Conservation (phyloP, 2,329 filamentous ascomycete species). For the Aspergillus viridinutans region DNA sequence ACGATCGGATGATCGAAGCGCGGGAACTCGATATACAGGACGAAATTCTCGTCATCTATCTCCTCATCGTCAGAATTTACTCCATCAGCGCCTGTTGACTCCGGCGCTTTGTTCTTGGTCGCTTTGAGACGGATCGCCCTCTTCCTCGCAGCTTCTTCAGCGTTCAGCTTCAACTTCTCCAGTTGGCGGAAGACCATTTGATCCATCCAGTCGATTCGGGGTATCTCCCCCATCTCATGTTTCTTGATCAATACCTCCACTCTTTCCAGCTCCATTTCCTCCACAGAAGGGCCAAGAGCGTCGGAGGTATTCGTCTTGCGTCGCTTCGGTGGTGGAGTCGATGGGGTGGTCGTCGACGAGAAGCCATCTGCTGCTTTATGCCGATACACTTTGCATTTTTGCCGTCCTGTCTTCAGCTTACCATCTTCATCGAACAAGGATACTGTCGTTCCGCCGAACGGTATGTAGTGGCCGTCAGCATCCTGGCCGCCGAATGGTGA, state of each 20-base stretch:
- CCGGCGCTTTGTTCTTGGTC: conserved; percentile 22
- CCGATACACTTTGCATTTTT: conserved; percentile 84
- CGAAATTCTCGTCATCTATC: conserved; percentile 62
- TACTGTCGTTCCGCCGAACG: conserved; percentile 91
- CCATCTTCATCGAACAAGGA: conserved; percentile 89
- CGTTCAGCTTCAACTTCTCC: conserved; percentile 68
- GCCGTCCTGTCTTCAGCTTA: conserved; percentile 82
- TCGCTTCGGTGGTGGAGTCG: conserved; percentile 55
- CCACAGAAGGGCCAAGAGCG: conserved; percentile 53
- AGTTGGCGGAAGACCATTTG: conserved; percentile 87
- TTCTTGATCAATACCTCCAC: conserved; percentile 91
- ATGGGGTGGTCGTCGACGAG: conserved; percentile 73
- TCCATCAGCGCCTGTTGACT: conserved; percentile 39
- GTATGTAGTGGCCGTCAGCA: conserved; percentile 71
- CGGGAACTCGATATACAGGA: conserved; percentile 84
- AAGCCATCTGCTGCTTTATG: conserved; percentile 81
- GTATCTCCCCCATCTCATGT: conserved; percentile 96
- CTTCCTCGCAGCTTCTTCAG: conserved; percentile 61
- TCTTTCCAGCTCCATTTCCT: conserved; percentile 80
- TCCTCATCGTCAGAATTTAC: conserved; percentile 37
- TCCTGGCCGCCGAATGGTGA: conserved; percentile 71
- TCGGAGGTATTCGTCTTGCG: conserved; percentile 47
- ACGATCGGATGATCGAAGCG: conserved; percentile 95
- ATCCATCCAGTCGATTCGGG: conserved; percentile 90
- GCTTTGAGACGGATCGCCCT: conserved; percentile 40